Percentiles rank a stretch among this genome's conserved stretches.
phyloP scores from a whole-genome alignment of 257 asterid genomes.

The Parsonsia alboflavescens region DNA sequence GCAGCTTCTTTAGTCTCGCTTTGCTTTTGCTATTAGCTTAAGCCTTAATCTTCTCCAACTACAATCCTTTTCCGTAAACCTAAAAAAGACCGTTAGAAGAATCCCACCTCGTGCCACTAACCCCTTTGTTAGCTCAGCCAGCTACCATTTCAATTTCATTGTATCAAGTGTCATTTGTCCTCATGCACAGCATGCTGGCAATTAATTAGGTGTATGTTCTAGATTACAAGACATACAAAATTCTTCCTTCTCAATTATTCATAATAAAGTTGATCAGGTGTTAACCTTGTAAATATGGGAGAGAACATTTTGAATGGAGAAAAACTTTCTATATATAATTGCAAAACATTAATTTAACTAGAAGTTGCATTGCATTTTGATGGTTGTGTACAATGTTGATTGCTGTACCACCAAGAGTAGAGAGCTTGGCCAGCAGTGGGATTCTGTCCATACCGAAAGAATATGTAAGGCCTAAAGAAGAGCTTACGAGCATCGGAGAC shows the following conservation, averaged over 20 bases:
- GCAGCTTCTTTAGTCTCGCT: no score
- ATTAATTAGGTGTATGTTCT: no score
- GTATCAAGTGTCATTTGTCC: no score
- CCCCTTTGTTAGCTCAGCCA: neutral
- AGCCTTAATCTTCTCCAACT: neutral
- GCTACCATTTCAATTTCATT: neutral
- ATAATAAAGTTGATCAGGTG: no score
- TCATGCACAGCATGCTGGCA: neutral
- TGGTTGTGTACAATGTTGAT: constrained; percentile 22
- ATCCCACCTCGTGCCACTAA: constrained; percentile 4
- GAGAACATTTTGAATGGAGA: no score
- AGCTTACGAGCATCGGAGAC: constrained; percentile 51
- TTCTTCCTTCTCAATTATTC: no score
- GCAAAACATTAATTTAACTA: no score
- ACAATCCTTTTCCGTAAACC: neutral
- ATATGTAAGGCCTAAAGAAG: constrained; percentile 65
- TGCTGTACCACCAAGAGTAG: constrained; percentile 38
- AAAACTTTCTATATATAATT: no score
- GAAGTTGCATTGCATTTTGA: no score
- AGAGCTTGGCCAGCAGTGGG: constrained; percentile 56
- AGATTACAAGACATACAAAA: no score
- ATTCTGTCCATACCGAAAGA: constrained; percentile 62
- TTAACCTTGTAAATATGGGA: no score
- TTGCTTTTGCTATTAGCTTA: neutral
- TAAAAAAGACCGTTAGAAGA: constrained; percentile 2